Evolutionary conservation across 1,284 basidiomycete genomes (phyloP).

Genomic region (Fistulinella staudtii): DNA sequence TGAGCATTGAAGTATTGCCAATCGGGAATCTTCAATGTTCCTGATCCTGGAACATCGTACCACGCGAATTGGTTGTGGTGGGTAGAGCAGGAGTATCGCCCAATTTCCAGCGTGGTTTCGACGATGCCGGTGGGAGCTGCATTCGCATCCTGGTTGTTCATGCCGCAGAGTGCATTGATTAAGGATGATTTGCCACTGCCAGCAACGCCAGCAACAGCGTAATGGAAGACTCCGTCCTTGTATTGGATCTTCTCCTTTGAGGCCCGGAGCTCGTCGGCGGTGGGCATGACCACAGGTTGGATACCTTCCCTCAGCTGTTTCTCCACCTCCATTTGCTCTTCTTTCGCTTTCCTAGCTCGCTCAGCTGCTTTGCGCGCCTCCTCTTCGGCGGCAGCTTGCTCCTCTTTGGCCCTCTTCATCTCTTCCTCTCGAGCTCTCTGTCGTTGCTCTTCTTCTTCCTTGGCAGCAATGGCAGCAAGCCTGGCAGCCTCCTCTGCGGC

Average conservation of each 20-base stretch:
- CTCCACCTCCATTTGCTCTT: conserved; percentile 21
- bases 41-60: conserved; percentile 38
- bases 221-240: conserved; percentile 19
- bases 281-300: conserved; percentile 30
- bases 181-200: conserved; percentile 38
- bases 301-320: conserved; percentile 25
- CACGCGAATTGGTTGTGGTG: conserved; percentile 26
- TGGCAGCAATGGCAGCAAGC: conserved; percentile 23
- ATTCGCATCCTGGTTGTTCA: conserved; percentile 20
- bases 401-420: conserved; percentile 13
- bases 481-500: conserved; percentile 26
- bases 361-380: conserved; percentile 22
- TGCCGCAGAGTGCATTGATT: conserved; percentile 34
- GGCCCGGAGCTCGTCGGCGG: conserved; percentile 20
- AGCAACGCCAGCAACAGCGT: conserved; percentile 33
- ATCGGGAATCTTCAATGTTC: conserved; percentile 31
- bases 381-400: conserved; percentile 21
- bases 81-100: conserved; percentile 29
- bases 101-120: conserved; percentile 27
- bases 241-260: conserved; percentile 26
- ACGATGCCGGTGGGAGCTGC: conserved; percentile 33
- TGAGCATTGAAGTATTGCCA: conserved; percentile 39
- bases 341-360: conserved; percentile 20
- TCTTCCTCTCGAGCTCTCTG: conserved; percentile 23
- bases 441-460: conserved; percentile 24